Evolutionary conservation across 192 early-diverging fungal genomes (phyloP).

Genomic region (Gamsiella multidivaricata): DNA sequence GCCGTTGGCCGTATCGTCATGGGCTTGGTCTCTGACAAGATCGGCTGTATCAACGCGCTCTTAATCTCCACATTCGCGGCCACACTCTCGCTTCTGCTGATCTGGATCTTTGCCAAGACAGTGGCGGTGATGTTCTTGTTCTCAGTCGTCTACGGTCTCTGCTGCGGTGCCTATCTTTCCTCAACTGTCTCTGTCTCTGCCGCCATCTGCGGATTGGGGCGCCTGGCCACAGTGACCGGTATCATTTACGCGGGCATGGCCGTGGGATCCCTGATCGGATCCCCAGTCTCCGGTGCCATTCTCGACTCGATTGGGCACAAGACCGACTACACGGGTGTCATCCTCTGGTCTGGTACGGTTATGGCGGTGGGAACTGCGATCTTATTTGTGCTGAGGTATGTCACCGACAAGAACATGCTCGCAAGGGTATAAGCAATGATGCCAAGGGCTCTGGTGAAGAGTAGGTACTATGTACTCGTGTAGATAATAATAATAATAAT

Average conservation of each 20-base stretch:
- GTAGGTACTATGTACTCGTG: no score
- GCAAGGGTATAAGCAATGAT: conserved; percentile 17
- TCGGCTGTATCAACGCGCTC: conserved; percentile 66
- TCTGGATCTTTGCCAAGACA: conserved; percentile 63
- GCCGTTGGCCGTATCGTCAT: conserved; percentile 70
- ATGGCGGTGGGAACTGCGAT: conserved; percentile 30
- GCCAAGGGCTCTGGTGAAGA: no score
- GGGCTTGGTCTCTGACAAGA: conserved; percentile 66
- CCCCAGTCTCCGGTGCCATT: conserved; percentile 49
- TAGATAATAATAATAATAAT: background rate
- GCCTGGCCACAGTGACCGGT: conserved; percentile 36
- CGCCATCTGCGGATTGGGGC: conserved; percentile 30
- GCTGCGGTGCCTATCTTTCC: conserved; percentile 51
- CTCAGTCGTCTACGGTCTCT: conserved; percentile 41
- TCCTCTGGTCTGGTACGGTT: conserved; percentile 30
- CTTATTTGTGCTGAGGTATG: conserved; percentile 22
- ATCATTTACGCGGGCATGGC: conserved; percentile 51
- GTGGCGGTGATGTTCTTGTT: conserved; percentile 49
- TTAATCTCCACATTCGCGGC: conserved; percentile 58
- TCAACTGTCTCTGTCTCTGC: conserved; percentile 44
- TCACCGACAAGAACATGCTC: conserved; percentile 26
- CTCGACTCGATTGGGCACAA: conserved; percentile 25
- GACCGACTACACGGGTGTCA: conserved; percentile 41
- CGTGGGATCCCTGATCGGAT: conserved; percentile 35
- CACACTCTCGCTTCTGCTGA: conserved; percentile 45